Base-by-base conservation (phyloP, 495 filamentous ascomycete species). In the Podospora tetraspora region DNA sequence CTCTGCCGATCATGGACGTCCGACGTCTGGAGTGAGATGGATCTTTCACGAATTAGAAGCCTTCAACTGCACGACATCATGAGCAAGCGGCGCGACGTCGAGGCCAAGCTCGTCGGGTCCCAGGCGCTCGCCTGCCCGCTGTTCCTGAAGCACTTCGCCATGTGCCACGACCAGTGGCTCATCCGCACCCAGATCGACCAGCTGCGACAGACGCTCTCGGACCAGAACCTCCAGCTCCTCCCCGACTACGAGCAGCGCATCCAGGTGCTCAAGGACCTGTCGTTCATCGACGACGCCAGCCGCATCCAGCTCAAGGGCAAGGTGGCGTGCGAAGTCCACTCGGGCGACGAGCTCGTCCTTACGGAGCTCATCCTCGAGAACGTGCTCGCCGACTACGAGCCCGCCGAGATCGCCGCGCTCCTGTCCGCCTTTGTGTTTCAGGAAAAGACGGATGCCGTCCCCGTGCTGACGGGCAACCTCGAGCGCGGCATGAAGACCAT, bases 371-470 rank as follows among this genome's bases (percentile, higher is more conserved):
- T 99, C 61, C 88, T 99, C 19, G 96, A 99, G 72, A 99, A 99
- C 76, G 92, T 97, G 7, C 88, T 99, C 3, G 93, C 93, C 22
- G 91, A 96, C 69, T 98, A 92, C 77, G 94, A 97, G 69, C 93
- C 95, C 1, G 94, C 96, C 73, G 95, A 99, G 75, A 97, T 99
- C 66, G 95, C 96, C 3, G 94, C 95, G 8, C 84, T 99, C 11
- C 86, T 99, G 3, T 96, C 93, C 0, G 89, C 91, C 3, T 99
- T 99, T 75, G 96, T 99, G n/a, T 99, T 98, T 82, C 92, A 97
- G 75, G 95, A 99, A 71, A 97, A 97, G 81, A 97, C 96, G 0
- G 91, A 95, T 19, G 85, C 85, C 21, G 85, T 86, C 0, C 95
- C 95, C 1, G 94, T 85, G n/a, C 81, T 99, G 66, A 97, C 93